Evolutionary conservation across 1,284 basidiomycete species (phyloP).

Genomic region (Apiotrichum domesticum): DNA sequence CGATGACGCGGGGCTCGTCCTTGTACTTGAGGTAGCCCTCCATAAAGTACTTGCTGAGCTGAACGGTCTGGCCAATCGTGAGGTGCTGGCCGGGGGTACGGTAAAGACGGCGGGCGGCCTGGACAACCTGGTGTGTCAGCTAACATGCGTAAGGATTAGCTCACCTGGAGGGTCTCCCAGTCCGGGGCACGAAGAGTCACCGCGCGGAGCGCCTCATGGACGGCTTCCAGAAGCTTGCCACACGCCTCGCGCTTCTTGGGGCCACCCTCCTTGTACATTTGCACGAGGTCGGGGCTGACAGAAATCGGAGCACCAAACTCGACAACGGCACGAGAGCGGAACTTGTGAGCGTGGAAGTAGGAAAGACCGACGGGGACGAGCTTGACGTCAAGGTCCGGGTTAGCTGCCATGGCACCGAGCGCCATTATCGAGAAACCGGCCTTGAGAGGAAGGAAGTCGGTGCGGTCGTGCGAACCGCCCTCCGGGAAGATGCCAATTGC

Average conservation of each 20-base stretch:
- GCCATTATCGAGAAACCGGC: constrained; percentile 96
- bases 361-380: constrained; percentile 91
- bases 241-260: constrained; percentile 85
- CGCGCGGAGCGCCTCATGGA: constrained; percentile 94
- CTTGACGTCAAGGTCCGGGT: constrained; percentile 78
- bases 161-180: constrained; percentile 94
- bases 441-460: constrained; percentile 87
- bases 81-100: constrained; percentile 91
- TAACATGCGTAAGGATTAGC: constrained; percentile 12
- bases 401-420: constrained; percentile 89
- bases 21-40: constrained; percentile 92
- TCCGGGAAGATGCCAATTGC: constrained; percentile 95
- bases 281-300: constrained; percentile 76
- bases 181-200: constrained; percentile 95
- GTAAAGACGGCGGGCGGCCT: constrained; percentile 91
- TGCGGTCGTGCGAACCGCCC: constrained; percentile 95
- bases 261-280: constrained; percentile 87
- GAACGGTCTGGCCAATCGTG: constrained; percentile 92
- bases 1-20: constrained; percentile 83
- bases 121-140: constrained; percentile 74
- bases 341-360: constrained; percentile 93
- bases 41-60: constrained; percentile 89
- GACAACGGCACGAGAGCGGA: constrained; percentile 90
- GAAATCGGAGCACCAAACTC: constrained; percentile 92
- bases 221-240: constrained; percentile 78